Evolutionary conservation across 225 moss, liverwort and hornwort species (phyloP), one percentile per base, ranked within the genome.

Genomic region (Neckera pumila): DNA sequence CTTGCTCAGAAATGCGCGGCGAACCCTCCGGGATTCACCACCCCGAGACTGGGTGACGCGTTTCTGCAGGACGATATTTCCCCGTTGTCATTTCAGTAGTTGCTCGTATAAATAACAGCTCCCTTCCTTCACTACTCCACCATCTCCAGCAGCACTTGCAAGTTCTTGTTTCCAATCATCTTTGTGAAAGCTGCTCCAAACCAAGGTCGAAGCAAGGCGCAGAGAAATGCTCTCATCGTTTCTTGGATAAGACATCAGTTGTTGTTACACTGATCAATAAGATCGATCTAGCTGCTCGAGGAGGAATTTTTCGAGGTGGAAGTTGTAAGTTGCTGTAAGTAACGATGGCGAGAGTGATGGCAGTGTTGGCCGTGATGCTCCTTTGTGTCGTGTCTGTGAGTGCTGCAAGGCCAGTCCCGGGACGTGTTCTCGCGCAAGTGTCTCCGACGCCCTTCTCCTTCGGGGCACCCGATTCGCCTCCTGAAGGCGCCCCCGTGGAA

Each of bases 291-390:
- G n/a, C n/a, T 76, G 54, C n/a, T 27, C 1, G 15, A n/a, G 21
- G 8, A 67, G 66, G 26, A 19, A 6, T n/a, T 36, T 34, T 3
- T 1, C 9, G n/a, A 34, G 51, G 36, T 8, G 36, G 53, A 38
- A 67, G n/a, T 61, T 1, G 47, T 11, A 63, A 63, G 63, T 16
- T 63, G 22, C 45, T 6, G 23, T 11, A 23, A 30, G 20, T 36
- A 23, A 47, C 57, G n/a, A 92, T 92, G 90, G 90, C 86, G 45
- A 81, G 82, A 77, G 64, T 27, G 58, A 59, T 57, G n/a, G 90
- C 73, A 17, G 64, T 90, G 51, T 51, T 90, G 86, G 74, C 54
- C 38, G 79, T 86, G 73, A 66, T 90, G 88, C 85, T 92, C 51
- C 7, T 92, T 73, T 92, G 79, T 31, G 79, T 34, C 30, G 43